Conservation (phyloP, 1,284 basidiomycete species). For the Fomitopsis schrenkii region DNA sequence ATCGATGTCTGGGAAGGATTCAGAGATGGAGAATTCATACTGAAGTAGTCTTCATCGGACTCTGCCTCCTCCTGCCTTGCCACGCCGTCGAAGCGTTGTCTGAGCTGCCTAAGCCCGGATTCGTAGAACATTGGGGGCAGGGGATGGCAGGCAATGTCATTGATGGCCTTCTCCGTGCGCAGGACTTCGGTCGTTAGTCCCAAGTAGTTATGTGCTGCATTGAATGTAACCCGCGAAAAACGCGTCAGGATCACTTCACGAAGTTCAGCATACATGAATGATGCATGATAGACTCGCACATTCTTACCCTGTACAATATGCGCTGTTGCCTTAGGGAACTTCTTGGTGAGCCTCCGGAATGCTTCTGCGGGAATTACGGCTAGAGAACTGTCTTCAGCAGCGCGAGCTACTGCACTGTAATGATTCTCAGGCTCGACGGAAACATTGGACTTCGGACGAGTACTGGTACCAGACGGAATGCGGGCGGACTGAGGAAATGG, state of each 20-base stretch:
- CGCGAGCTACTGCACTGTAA: constrained; percentile 79
- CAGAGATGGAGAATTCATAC: constrained; percentile 22
- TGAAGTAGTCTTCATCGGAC: constrained; percentile 55
- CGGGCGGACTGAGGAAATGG: constrained; percentile 12
- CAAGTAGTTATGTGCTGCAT: constrained; percentile 92
- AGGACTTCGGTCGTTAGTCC: constrained; percentile 95
- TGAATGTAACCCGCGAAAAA: constrained; percentile 96
- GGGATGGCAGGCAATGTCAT: constrained; percentile 94
- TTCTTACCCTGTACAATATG: constrained; percentile 89
- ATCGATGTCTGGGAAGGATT: constrained; percentile 18
- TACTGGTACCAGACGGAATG: constrained; percentile 4
- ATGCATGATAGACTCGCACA: background rate
- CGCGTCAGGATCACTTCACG: constrained; percentile 85
- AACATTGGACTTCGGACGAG: constrained; percentile 9
- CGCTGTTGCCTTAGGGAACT: constrained; percentile 94
- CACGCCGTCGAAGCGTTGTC: constrained; percentile 76
- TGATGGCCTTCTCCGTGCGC: constrained; percentile 94
- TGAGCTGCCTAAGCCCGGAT: constrained; percentile 85
- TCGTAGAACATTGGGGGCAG: constrained; percentile 91
- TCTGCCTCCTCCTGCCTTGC: constrained; percentile 39
- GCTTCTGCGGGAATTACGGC: constrained; percentile 99
- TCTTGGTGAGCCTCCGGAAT: constrained; percentile 88
- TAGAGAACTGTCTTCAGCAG: constrained; percentile 90
- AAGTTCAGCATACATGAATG: background rate
- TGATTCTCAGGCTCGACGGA: constrained; percentile 28